phyloP scores from a whole-genome alignment of 2,329 filamentous ascomycete genomes.

The Stachybotrys chartarum region DNA sequence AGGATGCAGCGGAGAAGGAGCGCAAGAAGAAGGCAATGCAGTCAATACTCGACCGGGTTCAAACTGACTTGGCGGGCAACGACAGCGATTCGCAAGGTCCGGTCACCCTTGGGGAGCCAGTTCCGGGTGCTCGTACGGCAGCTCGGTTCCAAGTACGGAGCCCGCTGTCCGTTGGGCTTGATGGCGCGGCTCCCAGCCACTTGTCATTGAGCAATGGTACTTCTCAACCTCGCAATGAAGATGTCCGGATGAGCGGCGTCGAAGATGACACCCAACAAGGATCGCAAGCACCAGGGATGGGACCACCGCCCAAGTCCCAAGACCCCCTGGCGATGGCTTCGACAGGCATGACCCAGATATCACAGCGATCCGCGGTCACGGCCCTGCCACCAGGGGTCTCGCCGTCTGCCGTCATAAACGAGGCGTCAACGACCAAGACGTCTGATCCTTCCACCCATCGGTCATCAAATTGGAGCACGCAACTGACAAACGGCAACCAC shows the following conservation, averaged over 20 bases:
- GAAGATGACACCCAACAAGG: constrained; percentile 39
- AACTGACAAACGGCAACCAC: constrained; percentile 62
- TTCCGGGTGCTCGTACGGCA: constrained; percentile 47
- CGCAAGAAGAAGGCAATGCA: constrained; percentile 58
- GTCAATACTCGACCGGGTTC: constrained; percentile 40
- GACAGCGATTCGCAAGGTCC: constrained; percentile 49
- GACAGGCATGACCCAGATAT: constrained; percentile 49
- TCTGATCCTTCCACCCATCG: constrained; percentile 62
- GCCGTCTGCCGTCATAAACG: constrained; percentile 61
- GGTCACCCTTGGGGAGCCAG: constrained; percentile 55
- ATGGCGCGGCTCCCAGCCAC: constrained; percentile 23
- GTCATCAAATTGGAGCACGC: constrained; percentile 60
- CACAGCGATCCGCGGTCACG: constrained; percentile 56
- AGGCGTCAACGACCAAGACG: constrained; percentile 91
- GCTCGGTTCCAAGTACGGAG: constrained; percentile 51
- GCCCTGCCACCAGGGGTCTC: constrained; percentile 50
- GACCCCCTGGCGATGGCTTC: constrained; percentile 31
- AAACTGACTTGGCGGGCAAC: constrained; percentile 44
- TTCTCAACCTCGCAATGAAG: constrained; percentile 41
- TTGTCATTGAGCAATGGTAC: constrained; percentile 48
- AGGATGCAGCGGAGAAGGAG: constrained; percentile 51
- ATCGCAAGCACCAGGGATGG: constrained; percentile 40
- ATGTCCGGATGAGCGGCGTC: constrained; percentile 55
- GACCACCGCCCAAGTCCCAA: constrained; percentile 34
- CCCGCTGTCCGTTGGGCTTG: constrained; percentile 53